Evolutionary conservation across 345 rosid species (phyloP).

Genomic region (Cardiospermum halicacabum): DNA sequence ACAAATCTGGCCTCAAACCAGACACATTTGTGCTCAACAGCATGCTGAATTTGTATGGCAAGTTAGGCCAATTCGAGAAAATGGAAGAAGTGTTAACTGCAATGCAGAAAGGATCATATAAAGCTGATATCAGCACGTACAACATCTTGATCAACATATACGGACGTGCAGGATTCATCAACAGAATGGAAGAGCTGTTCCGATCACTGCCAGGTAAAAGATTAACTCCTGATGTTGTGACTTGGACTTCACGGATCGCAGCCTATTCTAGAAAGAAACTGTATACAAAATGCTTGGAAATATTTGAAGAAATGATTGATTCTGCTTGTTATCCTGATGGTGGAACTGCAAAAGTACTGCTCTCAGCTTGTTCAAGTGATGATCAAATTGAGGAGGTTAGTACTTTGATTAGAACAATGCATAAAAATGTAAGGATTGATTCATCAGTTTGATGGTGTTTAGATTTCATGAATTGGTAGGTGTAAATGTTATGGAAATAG

Average conservation of each 20-base stretch:
- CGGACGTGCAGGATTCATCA: conserved; percentile 69
- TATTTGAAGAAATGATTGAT: conserved; percentile 89
- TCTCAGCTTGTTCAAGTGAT: conserved; percentile 69
- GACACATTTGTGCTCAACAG: conserved; percentile 78
- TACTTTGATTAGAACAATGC: conserved; percentile 71
- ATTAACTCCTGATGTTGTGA: conserved; percentile 68
- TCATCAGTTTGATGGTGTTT: conserved; percentile 33
- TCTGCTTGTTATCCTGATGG: conserved; percentile 80
- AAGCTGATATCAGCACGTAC: conserved; percentile 67
- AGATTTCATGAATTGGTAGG: neutral
- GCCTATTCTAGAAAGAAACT: conserved; percentile 82
- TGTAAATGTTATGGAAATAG: neutral
- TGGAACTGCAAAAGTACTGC: conserved; percentile 81
- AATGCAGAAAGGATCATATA: conserved; percentile 59
- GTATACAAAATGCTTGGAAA: conserved; percentile 60
- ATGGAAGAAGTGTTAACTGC: conserved; percentile 67
- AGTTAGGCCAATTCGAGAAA: conserved; percentile 62
- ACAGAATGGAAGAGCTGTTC: conserved; percentile 64
- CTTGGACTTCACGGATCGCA: conserved; percentile 85
- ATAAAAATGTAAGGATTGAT: conserved; percentile 37
- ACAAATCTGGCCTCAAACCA: conserved; percentile 65
- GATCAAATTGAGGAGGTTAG: conserved; percentile 81
- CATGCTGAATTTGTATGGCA: conserved; percentile 82
- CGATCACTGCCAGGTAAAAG: conserved; percentile 32
- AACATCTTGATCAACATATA: conserved; percentile 79